Evolutionary conservation across 2,329 filamentous ascomycete genomes (phyloP).

Genomic region (Beauveria brongniartii): DNA sequence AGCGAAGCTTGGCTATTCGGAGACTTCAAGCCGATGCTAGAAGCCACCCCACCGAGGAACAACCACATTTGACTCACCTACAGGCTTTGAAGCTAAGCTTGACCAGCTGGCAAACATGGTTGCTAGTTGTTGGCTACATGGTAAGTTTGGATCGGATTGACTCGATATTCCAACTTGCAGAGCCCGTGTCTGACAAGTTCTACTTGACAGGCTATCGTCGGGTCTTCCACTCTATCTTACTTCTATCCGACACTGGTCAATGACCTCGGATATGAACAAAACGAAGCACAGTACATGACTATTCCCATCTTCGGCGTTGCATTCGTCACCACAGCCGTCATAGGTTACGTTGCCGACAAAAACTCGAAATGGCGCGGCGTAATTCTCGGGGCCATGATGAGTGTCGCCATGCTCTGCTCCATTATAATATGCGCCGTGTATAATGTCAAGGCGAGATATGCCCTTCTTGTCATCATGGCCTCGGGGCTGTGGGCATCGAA

Average conservation of each 20-base stretch:
- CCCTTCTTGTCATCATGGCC: conserved; percentile 46
- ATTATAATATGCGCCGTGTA: conserved; percentile 36
- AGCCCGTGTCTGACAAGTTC: background rate
- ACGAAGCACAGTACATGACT: conserved; percentile 42
- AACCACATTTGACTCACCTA: conserved; percentile 60
- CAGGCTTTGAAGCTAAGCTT: conserved; percentile 40
- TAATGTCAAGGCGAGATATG: conserved; percentile 44
- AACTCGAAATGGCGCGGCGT: conserved; percentile 36
- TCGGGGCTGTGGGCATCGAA: conserved; percentile 47
- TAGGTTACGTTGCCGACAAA: conserved; percentile 39
- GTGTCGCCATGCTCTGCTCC: conserved; percentile 26
- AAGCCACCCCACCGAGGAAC: conserved; percentile 56
- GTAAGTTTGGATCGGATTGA: conserved; percentile 11
- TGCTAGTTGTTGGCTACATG: conserved; percentile 34
- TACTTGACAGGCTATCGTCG: conserved; percentile 24
- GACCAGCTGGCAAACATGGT: conserved; percentile 32
- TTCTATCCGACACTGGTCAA: conserved; percentile 46
- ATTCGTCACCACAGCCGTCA: conserved; percentile 39
- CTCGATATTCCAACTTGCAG: background rate
- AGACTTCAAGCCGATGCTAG: conserved; percentile 60
- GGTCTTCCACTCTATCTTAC: conserved; percentile 40
- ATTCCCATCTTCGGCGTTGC: conserved; percentile 45
- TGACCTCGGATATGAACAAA: conserved; percentile 39
- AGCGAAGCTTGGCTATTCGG: conserved; percentile 57
- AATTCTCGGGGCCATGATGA: conserved; percentile 40